phyloP scores from a whole-genome alignment of 2,329 filamentous ascomycete species.

The Trematosphaeria pertusa region DNA sequence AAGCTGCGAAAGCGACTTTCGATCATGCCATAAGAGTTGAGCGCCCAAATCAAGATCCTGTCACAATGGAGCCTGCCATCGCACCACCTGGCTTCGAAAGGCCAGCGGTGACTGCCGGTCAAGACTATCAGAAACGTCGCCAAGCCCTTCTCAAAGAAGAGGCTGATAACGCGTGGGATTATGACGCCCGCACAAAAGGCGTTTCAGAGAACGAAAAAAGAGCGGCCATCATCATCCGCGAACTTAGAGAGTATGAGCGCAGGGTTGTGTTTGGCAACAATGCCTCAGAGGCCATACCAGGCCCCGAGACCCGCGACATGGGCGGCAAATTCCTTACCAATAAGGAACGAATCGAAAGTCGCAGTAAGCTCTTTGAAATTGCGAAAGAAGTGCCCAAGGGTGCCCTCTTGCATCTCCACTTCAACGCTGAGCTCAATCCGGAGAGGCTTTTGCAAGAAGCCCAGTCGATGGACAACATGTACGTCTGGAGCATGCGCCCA shows the following conservation, averaged over 20 bases:
- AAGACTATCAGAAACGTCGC: conserved; percentile 30
- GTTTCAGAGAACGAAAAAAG: conserved; percentile 29
- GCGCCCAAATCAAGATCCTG: too few species aligned
- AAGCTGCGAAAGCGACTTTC: not conserved
- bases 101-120: too few species aligned
- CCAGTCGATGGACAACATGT: conserved; percentile 65
- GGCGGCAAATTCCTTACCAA: conserved; percentile 57
- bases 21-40: too few species aligned
- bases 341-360: conserved; percentile 51
- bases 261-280: conserved; percentile 50
- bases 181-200: conserved; percentile 30
- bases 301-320: conserved; percentile 51
- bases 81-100: conserved; percentile 7
- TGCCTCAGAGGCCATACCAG: conserved; percentile 51
- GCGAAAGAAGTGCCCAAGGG: conserved; percentile 72
- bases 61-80: too few species aligned
- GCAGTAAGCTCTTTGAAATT: conserved; percentile 65
- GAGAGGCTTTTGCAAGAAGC: conserved; percentile 65
- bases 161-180: conserved; percentile 46
- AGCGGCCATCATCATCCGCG: conserved; percentile 45
- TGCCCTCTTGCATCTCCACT: conserved; percentile 76
- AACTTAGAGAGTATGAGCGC: conserved; percentile 53
- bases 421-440: conserved; percentile 75
- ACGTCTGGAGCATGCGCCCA: conserved; percentile 67
- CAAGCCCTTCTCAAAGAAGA: conserved; percentile 40